Evolutionary conservation across 192 early-diverging fungal species (phyloP).

Genomic region (Gamsiella multidivaricata): DNA sequence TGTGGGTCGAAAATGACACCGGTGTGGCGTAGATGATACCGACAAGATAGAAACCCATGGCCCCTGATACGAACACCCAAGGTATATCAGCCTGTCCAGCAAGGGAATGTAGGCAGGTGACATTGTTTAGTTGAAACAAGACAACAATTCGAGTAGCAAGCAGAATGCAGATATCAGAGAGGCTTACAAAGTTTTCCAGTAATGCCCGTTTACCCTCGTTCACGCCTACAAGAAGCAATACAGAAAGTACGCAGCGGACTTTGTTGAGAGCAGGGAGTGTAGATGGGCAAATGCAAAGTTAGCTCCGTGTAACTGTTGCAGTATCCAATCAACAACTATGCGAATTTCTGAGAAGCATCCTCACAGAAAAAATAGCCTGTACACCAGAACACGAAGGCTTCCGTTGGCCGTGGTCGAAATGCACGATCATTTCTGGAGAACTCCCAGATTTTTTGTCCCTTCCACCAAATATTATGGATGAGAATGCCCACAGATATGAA

Average conservation of each 20-base stretch:
- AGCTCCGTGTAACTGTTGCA: too few relatives aligned
- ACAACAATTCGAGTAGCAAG: too few relatives aligned
- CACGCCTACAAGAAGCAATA: conserved; percentile 39
- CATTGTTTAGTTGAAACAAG: too few relatives aligned
- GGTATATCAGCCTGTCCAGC: conserved; percentile 40
- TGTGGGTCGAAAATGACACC: conserved; percentile 49
- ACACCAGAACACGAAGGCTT: conserved; percentile 50
- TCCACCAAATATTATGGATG: conserved; percentile 55
- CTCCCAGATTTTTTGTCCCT: conserved; percentile 54
- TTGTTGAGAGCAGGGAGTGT: too few relatives aligned
- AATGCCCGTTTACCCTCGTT: conserved; percentile 44
- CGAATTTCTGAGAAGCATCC: not conserved
- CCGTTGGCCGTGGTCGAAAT: conserved; percentile 46
- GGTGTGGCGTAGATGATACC: conserved; percentile 53
- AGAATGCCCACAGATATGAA: conserved; percentile 50
- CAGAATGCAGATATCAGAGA: not conserved
- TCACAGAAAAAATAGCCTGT: conserved; percentile 54
- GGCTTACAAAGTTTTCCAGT: conserved; percentile 49
- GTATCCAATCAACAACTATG: not conserved
- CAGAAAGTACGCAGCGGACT: conserved; percentile 49
- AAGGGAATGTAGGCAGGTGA: too few relatives aligned
- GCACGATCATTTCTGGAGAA: conserved; percentile 52
- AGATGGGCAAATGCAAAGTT: not conserved
- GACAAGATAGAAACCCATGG: conserved; percentile 54
- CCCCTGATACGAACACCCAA: conserved; percentile 50